Evolutionary conservation across 257 asterid genomes (phyloP).

Genomic region (Penstemon eatonii): DNA sequence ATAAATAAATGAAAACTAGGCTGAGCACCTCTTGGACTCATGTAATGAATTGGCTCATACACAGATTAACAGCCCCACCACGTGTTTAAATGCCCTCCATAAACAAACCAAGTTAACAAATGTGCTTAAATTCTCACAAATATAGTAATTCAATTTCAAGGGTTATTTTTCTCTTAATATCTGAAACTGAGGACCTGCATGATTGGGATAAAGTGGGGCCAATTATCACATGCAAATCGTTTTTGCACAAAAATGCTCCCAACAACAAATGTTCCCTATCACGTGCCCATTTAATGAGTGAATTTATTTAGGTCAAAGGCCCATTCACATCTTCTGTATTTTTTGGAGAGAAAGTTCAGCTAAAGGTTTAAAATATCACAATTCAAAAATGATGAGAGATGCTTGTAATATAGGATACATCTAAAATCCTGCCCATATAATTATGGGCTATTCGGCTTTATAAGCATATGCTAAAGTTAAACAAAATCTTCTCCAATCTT

Average conservation of each 20-base stretch:
- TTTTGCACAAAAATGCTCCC: constrained; percentile 48
- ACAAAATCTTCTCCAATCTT: no score
- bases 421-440: no score
- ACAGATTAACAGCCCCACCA: constrained; percentile 29
- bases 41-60: constrained; percentile 8
- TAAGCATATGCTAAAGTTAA: no score
- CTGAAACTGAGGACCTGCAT: background rate
- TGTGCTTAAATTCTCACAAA: background rate
- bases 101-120: constrained; percentile 13
- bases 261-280: constrained; percentile 51
- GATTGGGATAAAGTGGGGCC: constrained; percentile 33
- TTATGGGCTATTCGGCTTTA: no score
- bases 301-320: constrained; percentile 38
- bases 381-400: no score
- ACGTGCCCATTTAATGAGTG: constrained; percentile 62
- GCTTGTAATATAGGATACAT: no score
- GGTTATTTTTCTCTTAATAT: background rate
- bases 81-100: constrained; percentile 2
- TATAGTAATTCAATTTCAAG: background rate
- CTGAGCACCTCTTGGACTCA: constrained; percentile 14
- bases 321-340: background rate
- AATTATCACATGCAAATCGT: constrained; percentile 58
- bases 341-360: no score
- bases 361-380: no score
- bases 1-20: no score